Evolutionary conservation across 192 early-diverging fungal species (phyloP).

Genomic region (Irineochytrium annulatum): DNA sequence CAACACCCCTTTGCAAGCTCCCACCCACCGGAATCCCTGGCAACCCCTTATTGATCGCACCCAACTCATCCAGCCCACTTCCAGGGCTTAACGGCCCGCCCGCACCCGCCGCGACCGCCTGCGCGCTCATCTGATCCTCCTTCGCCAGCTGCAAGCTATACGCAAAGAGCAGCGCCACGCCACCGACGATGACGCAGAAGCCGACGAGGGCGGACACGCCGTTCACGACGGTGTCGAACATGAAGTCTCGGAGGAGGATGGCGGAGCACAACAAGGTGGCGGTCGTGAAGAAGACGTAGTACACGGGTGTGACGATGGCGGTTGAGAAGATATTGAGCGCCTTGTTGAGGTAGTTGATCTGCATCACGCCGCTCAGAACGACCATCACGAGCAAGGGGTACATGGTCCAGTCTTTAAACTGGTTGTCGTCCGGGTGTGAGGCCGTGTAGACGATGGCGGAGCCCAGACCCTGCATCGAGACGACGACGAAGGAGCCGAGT

Average conservation of each 20-base stretch:
- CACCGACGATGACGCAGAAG: constrained; percentile 51
- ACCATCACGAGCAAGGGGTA: constrained; percentile 62
- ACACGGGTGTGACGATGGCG: constrained; percentile 70
- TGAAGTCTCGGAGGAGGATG: constrained; percentile 61
- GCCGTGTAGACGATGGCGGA: constrained; percentile 55
- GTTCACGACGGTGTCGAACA: constrained; percentile 21
- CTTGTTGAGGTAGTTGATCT: constrained; percentile 71
- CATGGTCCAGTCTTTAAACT: constrained; percentile 65
- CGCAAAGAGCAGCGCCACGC: constrained; percentile 48
- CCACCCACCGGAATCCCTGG: too few relatives aligned
- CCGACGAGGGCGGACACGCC: constrained; percentile 34
- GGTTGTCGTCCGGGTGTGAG: constrained; percentile 35
- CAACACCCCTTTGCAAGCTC: too few relatives aligned
- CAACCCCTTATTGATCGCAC: too few relatives aligned
- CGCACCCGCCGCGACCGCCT: too few relatives aligned
- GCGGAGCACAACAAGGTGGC: constrained; percentile 62
- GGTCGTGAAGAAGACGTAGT: constrained; percentile 72
- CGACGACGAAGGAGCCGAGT: constrained; percentile 62
- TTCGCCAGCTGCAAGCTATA: constrained; percentile 20
- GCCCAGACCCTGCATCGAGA: constrained; percentile 62
- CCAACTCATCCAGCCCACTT: too few relatives aligned
- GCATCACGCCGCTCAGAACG: constrained; percentile 42
- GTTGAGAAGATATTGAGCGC: constrained; percentile 67
- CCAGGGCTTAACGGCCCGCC: too few relatives aligned
- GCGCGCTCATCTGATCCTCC: too few relatives aligned